Base-by-base conservation (phyloP, 1,139 yeast genomes). In the Magnusiomyces sp. region DNA sequence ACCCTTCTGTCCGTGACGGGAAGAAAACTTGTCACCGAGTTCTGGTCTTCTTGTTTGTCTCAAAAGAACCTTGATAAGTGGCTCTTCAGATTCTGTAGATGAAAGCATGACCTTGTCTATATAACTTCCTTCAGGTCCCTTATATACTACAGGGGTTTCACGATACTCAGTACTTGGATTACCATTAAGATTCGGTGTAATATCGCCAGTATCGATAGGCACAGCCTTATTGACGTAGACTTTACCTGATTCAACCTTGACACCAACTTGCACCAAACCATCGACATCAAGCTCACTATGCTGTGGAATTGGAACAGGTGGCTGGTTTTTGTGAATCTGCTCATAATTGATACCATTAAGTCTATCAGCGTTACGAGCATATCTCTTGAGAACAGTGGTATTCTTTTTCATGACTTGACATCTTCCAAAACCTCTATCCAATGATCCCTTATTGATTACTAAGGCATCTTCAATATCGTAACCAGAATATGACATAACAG, bases 381-480 rank as follows among this genome's bases (percentile, higher is more conserved):
- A 92, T 60, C 95, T 78, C 66, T 92, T 92, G 59, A 92, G 73
- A 23, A 84, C 81, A 5, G 95, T 82, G 1, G 97, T 90, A 55
- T 89, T 89, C 68, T 92, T 92, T 63, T 95, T 79, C 58, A 95
- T 77, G n/a, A 90, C 95, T 70, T 92, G 98, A 72, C 98, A 92
- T 61, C 99, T 81, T 45, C 99, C 98, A 68, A 89, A 92, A 1
- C 99, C 99, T 65, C 98, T 79, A 65, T 92, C 99, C 53, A 94
- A 76, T 0, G 96, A 87, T 0, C 97, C 75, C 66, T 92, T 92
- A 69, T 92, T 92, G 59, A 92, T 72, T 14, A 92, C 97, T 62
- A 92, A 75, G 4, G 99, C 98, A 81, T 92, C 99, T 71, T 92
- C 99, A 68, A 94, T 94, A 85, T 92, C 98, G 65, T 92, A 92